Base-by-base conservation (phyloP, 2,329 filamentous ascomycete species). In the Cordyceps tenuipes region DNA sequence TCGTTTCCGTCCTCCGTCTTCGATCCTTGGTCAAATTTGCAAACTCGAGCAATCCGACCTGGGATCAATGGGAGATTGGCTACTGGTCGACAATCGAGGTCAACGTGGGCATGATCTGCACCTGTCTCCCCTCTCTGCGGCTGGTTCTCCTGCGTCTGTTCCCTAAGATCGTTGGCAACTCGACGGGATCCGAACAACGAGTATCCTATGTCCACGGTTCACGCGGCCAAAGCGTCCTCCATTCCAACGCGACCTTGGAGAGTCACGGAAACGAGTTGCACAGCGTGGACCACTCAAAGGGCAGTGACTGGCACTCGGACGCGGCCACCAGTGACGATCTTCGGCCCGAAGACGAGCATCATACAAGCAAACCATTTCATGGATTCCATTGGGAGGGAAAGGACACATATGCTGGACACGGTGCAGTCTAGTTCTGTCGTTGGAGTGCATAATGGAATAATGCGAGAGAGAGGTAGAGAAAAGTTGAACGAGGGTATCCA, bases 51-150 rank as follows among this genome's bases (percentile, higher is more conserved):
- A 67, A 67, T 39, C 62, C 62, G 19, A 67, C 66, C 5, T 66
- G 62, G 56, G 64, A 67, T 21, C 46, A 65, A 9, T 64, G 49
- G 50, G 60, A 57, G 3, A 47, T 63, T n/a, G 56, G 57, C 5
- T 63, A 62, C 19, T 67, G 66, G 66, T 66, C 66, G 17, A 62
- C 57, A 19, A 62, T 68, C 39, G 66, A 68, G 54, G 61, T 67
- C 49, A 64, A 64, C 49, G 57, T 66, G 23, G 64, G 66, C 36
- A 64, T 68, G 57, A 65, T 67, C 36, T 67, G 66, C 57, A 62
- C 63, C 19, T 67, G 65, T 60, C 63, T 68, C 49, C 66, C 66
- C 2, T 59, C 64, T 8, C 46, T 66, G 12, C 64, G 66, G 19
- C 54, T 65, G 15, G 53, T 66, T 26, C 62, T 67, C 3, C 26